phyloP scores from a whole-genome alignment of 257 asterid genomes.

The Solanum dulcamara region DNA sequence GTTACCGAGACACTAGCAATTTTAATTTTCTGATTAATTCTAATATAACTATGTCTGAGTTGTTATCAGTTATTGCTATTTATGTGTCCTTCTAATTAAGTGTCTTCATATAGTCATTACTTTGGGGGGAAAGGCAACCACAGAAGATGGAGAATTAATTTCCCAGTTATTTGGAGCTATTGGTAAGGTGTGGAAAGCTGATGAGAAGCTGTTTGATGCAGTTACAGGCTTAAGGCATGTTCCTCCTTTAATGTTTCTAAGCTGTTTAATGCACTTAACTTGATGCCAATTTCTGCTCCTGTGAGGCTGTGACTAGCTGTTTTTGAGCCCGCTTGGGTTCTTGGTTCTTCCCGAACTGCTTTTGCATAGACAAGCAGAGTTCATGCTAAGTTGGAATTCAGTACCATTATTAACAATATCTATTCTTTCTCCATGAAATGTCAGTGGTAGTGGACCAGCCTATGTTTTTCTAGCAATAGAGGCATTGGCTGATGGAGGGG shows the following conservation, averaged over 20 bases:
- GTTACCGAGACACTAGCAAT: neutral
- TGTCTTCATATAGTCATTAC: constrained; percentile 43
- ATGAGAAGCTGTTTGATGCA: constrained; percentile 82
- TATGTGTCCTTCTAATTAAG: neutral
- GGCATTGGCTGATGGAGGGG: constrained; percentile 99
- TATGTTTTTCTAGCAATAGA: constrained; percentile 81
- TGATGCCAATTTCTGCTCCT: neutral
- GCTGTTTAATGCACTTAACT: no score
- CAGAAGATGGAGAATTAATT: constrained; percentile 67
- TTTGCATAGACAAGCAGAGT: neutral
- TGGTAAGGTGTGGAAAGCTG: constrained; percentile 92
- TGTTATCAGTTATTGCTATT: neutral
- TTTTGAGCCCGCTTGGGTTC: neutral
- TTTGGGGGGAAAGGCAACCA: constrained; percentile 60
- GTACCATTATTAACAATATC: neutral
- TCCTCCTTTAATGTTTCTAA: neutral
- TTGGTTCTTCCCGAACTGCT: neutral
- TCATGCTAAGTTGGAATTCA: neutral
- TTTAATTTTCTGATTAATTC: neutral
- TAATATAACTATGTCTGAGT: neutral
- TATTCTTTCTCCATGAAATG: constrained; percentile 7
- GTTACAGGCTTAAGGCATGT: constrained; percentile 76
- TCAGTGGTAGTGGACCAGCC: constrained; percentile 98
- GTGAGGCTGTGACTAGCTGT: neutral
- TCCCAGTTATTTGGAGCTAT: constrained; percentile 66